A percentile compares a stretch with the other conserved stretches of the same genome.
Conservation (phyloP, 805 yeast genomes). For the Starmerella bombi region DNA sequence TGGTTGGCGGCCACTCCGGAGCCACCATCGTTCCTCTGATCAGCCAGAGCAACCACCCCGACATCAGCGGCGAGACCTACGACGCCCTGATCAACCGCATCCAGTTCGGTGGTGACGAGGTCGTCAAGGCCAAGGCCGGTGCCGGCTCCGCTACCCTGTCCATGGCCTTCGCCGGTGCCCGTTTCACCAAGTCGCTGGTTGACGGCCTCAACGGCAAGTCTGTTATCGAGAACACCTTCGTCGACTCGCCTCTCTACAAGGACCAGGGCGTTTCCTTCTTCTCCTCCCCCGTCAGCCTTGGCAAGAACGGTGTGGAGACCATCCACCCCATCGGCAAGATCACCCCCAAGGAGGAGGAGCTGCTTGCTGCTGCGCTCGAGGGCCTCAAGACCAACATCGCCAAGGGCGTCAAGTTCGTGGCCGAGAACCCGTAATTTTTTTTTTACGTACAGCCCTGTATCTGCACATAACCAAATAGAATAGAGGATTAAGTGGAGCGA, state of each 20-base stretch:
- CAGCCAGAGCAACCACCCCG: conserved; percentile 55
- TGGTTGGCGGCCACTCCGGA: conserved; percentile 97
- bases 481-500: too few species aligned
- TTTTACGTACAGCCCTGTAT: neutral
- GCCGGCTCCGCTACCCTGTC: conserved; percentile 89
- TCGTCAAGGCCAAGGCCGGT: conserved; percentile 85
- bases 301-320: conserved; percentile 75
- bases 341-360: conserved; percentile 68
- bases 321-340: conserved; percentile 69
- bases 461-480: neutral
- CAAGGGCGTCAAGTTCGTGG: conserved; percentile 80
- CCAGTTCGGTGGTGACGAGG: conserved; percentile 95
- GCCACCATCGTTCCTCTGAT: conserved; percentile 87
- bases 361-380: conserved; percentile 69
- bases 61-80: conserved; percentile 51
- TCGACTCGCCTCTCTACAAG: conserved; percentile 65
- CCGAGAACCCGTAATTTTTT: conserved; percentile 28
- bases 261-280: conserved; percentile 91
- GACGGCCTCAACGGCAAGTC: conserved; percentile 32
- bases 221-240: conserved; percentile 42
- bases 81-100: conserved; percentile 67
- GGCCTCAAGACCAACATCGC: conserved; percentile 76
- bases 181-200: conserved; percentile 46
- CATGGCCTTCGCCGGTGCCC: conserved; percentile 86
- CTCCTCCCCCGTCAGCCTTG: conserved; percentile 87